A percentile compares a stretch with the other conserved stretches of the same genome.
phyloP scores from a whole-genome alignment of 2,329 filamentous ascomycete genomes.

The Orbilia quercus region DNA sequence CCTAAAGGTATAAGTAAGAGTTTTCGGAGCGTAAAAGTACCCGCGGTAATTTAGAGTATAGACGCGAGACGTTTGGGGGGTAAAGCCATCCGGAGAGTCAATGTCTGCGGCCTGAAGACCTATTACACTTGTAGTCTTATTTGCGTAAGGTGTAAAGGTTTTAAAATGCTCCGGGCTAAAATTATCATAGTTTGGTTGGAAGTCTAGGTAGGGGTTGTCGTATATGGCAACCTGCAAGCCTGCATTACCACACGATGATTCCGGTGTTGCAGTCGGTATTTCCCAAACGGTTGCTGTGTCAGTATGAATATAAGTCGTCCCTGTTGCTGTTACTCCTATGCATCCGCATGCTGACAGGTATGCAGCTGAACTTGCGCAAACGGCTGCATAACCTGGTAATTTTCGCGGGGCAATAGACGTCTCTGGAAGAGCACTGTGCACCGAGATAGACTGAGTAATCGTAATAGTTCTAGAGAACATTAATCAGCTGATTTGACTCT shows the following conservation, averaged over 20 bases:
- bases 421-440: neutral
- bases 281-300: constrained; percentile 10
- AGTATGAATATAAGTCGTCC: constrained; percentile 30
- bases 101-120: constrained; percentile 20
- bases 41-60: constrained; percentile 34
- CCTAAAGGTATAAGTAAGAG: constrained; percentile 23
- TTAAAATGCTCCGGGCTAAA: constrained; percentile 32
- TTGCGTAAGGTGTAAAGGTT: constrained; percentile 13
- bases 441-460: constrained; percentile 12
- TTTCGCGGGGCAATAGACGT: neutral
- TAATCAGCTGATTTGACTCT: constrained; percentile 5
- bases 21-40: constrained; percentile 32
- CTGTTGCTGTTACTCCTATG: constrained; percentile 21
- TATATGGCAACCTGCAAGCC: constrained; percentile 37
- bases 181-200: constrained; percentile 8
- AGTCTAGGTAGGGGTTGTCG: constrained; percentile 21
- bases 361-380: constrained; percentile 22
- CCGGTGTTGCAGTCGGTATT: constrained; percentile 10
- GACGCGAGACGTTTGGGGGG: constrained; percentile 9
- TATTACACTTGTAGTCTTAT: constrained; percentile 6
- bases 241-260: constrained; percentile 26
- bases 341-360: constrained; percentile 31
- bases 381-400: constrained; percentile 23
- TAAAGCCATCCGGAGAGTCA: constrained; percentile 23
- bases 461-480: constrained; percentile 23